Percentiles rank a stretch among this genome's conserved stretches.
phyloP scores from a whole-genome alignment of 192 early-diverging fungal species.

The Phycomyces nitens region DNA sequence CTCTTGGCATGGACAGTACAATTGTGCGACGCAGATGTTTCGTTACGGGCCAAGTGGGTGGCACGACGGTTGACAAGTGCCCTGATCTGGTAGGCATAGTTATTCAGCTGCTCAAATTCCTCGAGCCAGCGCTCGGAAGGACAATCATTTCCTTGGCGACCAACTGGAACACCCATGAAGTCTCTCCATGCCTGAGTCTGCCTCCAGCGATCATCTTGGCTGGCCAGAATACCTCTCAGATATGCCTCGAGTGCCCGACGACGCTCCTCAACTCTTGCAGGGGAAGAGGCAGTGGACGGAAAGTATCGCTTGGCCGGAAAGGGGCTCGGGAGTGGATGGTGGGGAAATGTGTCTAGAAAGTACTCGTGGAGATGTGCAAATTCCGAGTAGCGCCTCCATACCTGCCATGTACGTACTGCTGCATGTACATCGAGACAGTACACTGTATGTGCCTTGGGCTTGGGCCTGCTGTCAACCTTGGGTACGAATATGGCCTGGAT shows the following conservation, averaged over 20 bases:
- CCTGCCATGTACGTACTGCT: constrained; percentile 77
- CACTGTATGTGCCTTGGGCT: constrained; percentile 63
- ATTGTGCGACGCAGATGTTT: constrained; percentile 75
- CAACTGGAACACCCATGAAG: constrained; percentile 68
- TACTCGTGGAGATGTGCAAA: constrained; percentile 70
- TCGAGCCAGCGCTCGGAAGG: constrained; percentile 81
- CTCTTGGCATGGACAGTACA: constrained; percentile 75
- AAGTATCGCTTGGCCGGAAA: constrained; percentile 77
- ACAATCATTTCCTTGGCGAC: constrained; percentile 42
- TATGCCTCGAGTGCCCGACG: constrained; percentile 75
- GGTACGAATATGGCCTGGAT: constrained; percentile 59
- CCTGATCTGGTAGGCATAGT: constrained; percentile 65
- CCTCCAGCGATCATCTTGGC: constrained; percentile 75
- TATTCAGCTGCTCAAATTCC: constrained; percentile 62
- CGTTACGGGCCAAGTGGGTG: constrained; percentile 65
- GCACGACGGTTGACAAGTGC: constrained; percentile 70
- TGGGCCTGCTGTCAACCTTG: constrained; percentile 42
- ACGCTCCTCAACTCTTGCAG: constrained; percentile 66
- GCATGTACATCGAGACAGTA: constrained; percentile 75
- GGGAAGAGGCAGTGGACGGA: constrained; percentile 55
- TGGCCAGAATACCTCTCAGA: constrained; percentile 66
- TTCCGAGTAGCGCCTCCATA: constrained; percentile 83
- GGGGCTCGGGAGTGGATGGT: constrained; percentile 51
- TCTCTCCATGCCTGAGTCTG: constrained; percentile 64
- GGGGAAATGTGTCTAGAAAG: constrained; percentile 62